phyloP scores from a whole-genome alignment of 2,329 filamentous ascomycete genomes.

The Cladosporium colombiae region DNA sequence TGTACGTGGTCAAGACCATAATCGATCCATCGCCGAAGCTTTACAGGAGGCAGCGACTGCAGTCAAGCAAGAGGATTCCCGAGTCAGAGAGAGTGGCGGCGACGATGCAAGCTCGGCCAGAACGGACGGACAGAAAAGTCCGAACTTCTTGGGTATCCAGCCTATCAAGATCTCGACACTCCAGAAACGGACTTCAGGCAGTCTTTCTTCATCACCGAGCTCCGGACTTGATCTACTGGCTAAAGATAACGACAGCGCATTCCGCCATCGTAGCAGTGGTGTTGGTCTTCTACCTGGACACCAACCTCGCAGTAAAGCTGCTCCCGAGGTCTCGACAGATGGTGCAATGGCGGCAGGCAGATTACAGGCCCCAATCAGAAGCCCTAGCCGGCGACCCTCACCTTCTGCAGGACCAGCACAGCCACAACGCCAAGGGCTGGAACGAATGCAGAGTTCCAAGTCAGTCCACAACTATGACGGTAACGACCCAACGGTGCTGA shows the following conservation, averaged over 20 bases:
- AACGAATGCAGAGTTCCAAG: constrained; percentile 27
- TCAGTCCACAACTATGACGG: constrained; percentile 76
- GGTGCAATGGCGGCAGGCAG: constrained; percentile 66
- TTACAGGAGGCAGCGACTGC: constrained; percentile 69
- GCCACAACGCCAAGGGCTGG: constrained; percentile 23
- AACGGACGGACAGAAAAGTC: background rate
- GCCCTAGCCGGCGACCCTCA: constrained; percentile 29
- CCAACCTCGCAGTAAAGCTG: constrained; percentile 56
- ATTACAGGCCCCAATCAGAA: constrained; percentile 54
- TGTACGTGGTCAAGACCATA: constrained; percentile 37
- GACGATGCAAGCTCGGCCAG: background rate
- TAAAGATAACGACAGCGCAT: constrained; percentile 37
- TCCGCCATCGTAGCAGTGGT: constrained; percentile 56
- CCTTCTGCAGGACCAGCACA: constrained; percentile 32
- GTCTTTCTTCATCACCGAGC: constrained; percentile 39
- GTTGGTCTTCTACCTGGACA: constrained; percentile 61
- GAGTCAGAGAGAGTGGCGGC: background rate
- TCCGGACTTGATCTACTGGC: constrained; percentile 35
- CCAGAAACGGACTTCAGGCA: constrained; percentile 30
- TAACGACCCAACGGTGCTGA: constrained; percentile 64
- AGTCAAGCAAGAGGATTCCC: constrained; percentile 16
- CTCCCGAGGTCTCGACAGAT: constrained; percentile 65
- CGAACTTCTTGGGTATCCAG: constrained; percentile 7
- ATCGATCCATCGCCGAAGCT: constrained; percentile 78
- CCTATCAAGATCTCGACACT: constrained; percentile 20